Evolutionary conservation across 164 flowering plant species (phyloP), one percentile per base, ranked within the genome.

Genomic region (Sedum album): DNA sequence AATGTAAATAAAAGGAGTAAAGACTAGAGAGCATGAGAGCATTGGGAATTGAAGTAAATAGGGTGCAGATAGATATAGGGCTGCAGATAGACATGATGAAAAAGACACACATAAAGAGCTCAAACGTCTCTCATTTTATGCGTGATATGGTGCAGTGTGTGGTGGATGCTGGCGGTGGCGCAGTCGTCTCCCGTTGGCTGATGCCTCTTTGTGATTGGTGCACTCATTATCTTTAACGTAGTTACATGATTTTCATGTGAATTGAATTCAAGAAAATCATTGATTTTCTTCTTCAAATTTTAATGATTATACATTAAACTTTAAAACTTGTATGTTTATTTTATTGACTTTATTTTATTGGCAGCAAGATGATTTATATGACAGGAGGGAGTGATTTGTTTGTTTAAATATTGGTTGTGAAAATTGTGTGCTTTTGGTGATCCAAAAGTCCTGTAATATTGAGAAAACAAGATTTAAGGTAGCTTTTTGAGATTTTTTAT

Each of bases 31-130:
- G 62, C 62, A 26, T 28, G 48, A 6, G 33, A 11, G 62, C 62
- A 26, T 28, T 28, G 62, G 62, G 62, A 57, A 57, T 57, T 57
- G 62, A 57, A 57, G 62, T 57, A 57, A 26, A 28, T 57, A 57
- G 62, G 33, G 35, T 26, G 62, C 62, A 57, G 62, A 13, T 20
- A 28, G 62, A 28, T 23, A 57, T 57, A 57, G 62, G 31, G 62
- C 62, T 57, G 62, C n/a, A 57, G 33, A 57, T 57, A 57, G 62
- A 57, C 33, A 28, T 57, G 62, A 57, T 57, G 62, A 57, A 26
- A 57, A 57, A 57, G 62, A 57, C 62, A 57, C 33, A 28, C 62
- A 28, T 33, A 26, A 57, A 28, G 33, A 57, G 62, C 62, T 57
- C 4, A 28, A 57, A 26, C 62, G 33, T 57, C 62, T 57, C 33